Evolutionary conservation across 306 rosid genomes (phyloP), one percentile per base, ranked within the genome.

Genomic region (Prunus mongolica): DNA sequence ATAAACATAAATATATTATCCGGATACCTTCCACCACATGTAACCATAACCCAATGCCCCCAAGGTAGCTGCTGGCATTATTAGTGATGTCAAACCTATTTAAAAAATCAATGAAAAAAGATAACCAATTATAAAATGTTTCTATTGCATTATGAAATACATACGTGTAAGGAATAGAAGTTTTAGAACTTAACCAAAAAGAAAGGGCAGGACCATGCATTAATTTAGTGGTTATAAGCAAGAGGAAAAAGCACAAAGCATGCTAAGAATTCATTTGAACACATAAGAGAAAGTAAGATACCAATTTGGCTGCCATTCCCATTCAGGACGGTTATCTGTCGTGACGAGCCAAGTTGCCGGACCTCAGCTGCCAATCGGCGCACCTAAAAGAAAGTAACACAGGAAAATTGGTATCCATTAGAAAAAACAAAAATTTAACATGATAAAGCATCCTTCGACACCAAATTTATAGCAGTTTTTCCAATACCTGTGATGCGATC

Each of bases 1-100:
- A 30, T 63, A 34, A 62, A 41, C 19, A 78, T 15, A 58, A 32
- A 16, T 65, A 77, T 27, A 49, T 65, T 34, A 69, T 49, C 66
- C 44, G 27, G 67, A 46, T 71, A 96, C 99, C 99, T 93, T 96
- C 98, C 91, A 92, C 96, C 96, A 82, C 99, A 96, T 92, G 90
- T 96, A 96, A 61, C 94, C 96, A 67, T 96, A 96, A 71, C 99
- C 97, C 82, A 88, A 41, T 28, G 86, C 98, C 47, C 98, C 99
- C 74, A 89, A 25, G 16, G 93, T 82, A 78, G 94, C 97, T 3
- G 93, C 93, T 62, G 98, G 99, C 88, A 86, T 82, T 46, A 91
- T 66, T 60, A 91, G 90, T 19, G 97, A 88, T 44, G 97, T 61
- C 62, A 89, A 11, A 80, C 97, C 99, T 96, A 89, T 76, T 44